Conservation (phyloP, 129 eudicot species). For the Arctium lappa region DNA sequence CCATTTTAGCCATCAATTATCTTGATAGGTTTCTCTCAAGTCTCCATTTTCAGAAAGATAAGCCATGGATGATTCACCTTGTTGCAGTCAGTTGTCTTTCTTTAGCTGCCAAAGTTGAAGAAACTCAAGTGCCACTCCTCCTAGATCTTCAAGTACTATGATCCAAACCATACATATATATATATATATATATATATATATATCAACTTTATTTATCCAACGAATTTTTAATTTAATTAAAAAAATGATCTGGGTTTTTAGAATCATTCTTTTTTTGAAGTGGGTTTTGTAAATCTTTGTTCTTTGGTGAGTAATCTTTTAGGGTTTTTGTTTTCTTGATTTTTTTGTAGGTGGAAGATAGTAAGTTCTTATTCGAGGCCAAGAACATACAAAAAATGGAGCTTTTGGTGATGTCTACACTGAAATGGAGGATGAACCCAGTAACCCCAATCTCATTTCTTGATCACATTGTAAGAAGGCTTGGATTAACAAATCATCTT, state of each 20-base stretch:
- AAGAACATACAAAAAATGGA: constrained; percentile 81
- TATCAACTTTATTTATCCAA: background rate
- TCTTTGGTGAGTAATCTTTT: background rate
- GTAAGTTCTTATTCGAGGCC: constrained; percentile 63
- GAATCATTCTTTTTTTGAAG: background rate
- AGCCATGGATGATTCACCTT: constrained; percentile 94
- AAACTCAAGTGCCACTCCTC: constrained; percentile 75
- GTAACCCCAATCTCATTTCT: constrained; percentile 89
- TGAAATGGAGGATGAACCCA: constrained; percentile 92
- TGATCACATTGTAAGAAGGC: constrained; percentile 86
- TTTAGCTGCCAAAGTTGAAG: constrained; percentile 94
- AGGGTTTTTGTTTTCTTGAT: constrained; percentile 15
- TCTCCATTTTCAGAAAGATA: constrained; percentile 47
- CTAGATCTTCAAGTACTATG: constrained; percentile 77
- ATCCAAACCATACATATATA: background rate
- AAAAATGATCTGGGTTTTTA: background rate
- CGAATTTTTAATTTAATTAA: background rate
- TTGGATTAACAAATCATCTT: constrained; percentile 51
- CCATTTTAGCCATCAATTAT: constrained; percentile 71
- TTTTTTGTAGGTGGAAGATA: constrained; percentile 47
- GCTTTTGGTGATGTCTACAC: constrained; percentile 72
- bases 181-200: background rate
- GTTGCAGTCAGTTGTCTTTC: constrained; percentile 81
- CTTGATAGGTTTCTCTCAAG: constrained; percentile 63
- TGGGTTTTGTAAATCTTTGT: constrained; percentile 3